Evolutionary conservation across 257 asterid species (phyloP), one percentile per base, ranked within the genome.

Genomic region (Sherardia arvensis): DNA sequence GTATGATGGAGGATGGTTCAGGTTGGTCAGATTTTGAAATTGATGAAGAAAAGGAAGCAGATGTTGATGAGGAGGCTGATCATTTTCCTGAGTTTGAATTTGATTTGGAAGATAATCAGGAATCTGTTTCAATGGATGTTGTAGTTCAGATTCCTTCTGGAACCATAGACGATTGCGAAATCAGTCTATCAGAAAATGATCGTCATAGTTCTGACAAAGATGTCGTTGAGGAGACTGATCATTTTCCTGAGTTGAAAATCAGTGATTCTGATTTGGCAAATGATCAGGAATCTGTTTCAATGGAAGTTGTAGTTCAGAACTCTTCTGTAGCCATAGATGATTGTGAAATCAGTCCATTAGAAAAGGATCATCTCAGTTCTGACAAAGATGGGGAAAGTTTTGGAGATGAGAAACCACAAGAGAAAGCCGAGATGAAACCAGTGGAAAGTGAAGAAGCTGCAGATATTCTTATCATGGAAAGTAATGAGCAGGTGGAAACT

Each of bases 71-170:
- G 56, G 70, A 65, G 15, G 25, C 5, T 43, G 27, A 14, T 67
- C 76, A 62, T 32, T 47, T 69, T 45, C 11, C 69, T 7, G 72
- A 45, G 69, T n/a, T 40, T 38, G 77, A 71, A 73, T 62, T 32
- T 67, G 73, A 69, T 60, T 70, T 21, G 23, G 68, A 47, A 53
- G 48, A n/a, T 69, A 69, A 63, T 11, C 49, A 40, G 34, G 77
- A 18, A 36, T 3, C 67, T 61, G 66, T 64, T 18, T 69, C 49
- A 48, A 17, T 30, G 48, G 68, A 67, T 45, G 64, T 10, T 25
- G 55, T 56, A 53, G 71, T 40, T 43, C 51, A 43, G 51, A 43
- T 43, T 43, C 51, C 20, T 15, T 43, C 51, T 43, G 51, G 21
- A 43, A 43, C 17, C 5, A 43, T 15, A 15, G 51, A 43, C 17